Percentiles rank a stretch among this genome's conserved stretches.
These are phyloP conservation scores for Strobilomyces confusus DNA, from an alignment of 768 basidiomycete genomes.

Conservation along the genomic window DNA sequence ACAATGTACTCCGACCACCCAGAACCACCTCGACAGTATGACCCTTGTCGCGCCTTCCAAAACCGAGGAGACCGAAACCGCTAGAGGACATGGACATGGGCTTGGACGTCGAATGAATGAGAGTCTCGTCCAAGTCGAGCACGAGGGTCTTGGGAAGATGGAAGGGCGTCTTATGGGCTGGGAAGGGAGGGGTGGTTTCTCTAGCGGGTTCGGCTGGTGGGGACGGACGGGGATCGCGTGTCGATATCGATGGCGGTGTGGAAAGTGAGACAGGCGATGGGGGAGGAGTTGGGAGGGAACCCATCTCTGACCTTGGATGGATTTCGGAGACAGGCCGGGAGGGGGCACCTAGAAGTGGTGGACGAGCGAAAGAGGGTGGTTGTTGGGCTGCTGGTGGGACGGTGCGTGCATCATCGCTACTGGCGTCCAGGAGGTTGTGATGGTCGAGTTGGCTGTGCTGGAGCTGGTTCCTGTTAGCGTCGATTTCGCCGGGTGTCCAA, in stretches of 20 bases:
- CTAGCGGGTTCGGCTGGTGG: slow-evolving; percentile 32
- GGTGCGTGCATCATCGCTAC: slow-evolving; percentile 14
- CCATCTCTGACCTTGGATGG: slow-evolving; percentile 12
- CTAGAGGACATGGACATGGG: slow-evolving; percentile 49
- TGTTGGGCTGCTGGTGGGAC: slow-evolving; percentile 18
- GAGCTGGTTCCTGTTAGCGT: slow-evolving; percentile 10
- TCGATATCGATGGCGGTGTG: slow-evolving; percentile 9
- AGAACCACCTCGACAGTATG: slow-evolving; percentile 93
- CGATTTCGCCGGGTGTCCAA: slow-evolving; percentile 26
- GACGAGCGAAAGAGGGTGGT: slow-evolving; percentile 21
- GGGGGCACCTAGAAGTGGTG: slow-evolving; percentile 19
- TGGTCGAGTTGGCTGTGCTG: slow-evolving; percentile 4
- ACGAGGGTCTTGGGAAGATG: slow-evolving; percentile 91
- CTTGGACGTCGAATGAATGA: slow-evolving; percentile 94
- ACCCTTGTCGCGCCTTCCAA: slow-evolving; percentile 57
- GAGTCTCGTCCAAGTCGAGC: slow-evolving; percentile 95
- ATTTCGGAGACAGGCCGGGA: slow-evolving; percentile 4
- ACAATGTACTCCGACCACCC: slow-evolving; percentile 83
- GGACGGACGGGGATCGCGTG: slow-evolving; percentile 10
- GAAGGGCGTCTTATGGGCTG: slow-evolving; percentile 61
- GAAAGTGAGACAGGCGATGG: slow-evolving; percentile 17
- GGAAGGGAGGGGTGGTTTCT: slow-evolving; percentile 47
- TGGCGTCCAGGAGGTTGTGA: slow-evolving; percentile 6
- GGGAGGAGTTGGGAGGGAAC: slow-evolving; percentile 24
- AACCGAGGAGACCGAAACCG: slow-evolving; percentile 60